Conservation (phyloP, 768 basidiomycete species). For the Pleurotus salmoneostramineus region DNA sequence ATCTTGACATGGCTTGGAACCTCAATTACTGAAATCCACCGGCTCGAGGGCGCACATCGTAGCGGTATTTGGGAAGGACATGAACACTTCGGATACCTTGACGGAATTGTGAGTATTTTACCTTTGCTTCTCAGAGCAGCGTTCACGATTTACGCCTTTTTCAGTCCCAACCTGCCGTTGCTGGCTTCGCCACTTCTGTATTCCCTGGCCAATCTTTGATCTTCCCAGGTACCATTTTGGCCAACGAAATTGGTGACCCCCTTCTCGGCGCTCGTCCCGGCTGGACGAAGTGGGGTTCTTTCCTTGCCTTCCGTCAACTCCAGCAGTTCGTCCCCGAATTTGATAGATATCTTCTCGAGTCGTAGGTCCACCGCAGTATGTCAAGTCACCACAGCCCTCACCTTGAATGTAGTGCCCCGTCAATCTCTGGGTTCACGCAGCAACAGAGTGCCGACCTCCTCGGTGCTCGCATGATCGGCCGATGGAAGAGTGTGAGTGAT, state of each 20-base stretch:
- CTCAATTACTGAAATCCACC: slow-evolving; percentile 11
- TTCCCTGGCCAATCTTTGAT: slow-evolving; percentile 11
- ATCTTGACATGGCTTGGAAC: slow-evolving; percentile 9
- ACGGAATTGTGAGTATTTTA: slow-evolving; percentile 11
- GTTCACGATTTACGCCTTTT: not conserved
- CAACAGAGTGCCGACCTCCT: slow-evolving; percentile 21
- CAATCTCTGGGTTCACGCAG: slow-evolving; percentile 10
- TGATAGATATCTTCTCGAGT: slow-evolving; percentile 15
- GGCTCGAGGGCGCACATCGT: slow-evolving; percentile 16
- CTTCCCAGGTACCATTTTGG: slow-evolving; percentile 12
- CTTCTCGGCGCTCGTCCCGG: slow-evolving; percentile 14
- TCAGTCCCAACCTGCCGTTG: slow-evolving; percentile 10
- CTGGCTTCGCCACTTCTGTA: slow-evolving; percentile 12
- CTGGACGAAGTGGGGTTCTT: slow-evolving; percentile 25
- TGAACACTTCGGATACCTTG: slow-evolving; percentile 24
- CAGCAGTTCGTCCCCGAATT: slow-evolving; percentile 28
- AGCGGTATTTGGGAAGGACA: slow-evolving; percentile 16
- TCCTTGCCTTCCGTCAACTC: slow-evolving; percentile 30
- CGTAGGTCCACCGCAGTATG: not conserved
- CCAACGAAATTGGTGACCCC: slow-evolving; percentile 18
- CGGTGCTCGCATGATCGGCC: slow-evolving; percentile 27
- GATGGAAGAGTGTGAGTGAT: slow-evolving; percentile 25
- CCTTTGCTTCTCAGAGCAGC: not conserved
- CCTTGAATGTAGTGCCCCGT: slow-evolving; percentile 10
- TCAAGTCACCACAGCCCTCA: not conserved